Evolutionary conservation across 148 eudicot species (phyloP), one percentile per base, ranked within the genome.

Genomic region (Hydrangea macrophylla): DNA sequence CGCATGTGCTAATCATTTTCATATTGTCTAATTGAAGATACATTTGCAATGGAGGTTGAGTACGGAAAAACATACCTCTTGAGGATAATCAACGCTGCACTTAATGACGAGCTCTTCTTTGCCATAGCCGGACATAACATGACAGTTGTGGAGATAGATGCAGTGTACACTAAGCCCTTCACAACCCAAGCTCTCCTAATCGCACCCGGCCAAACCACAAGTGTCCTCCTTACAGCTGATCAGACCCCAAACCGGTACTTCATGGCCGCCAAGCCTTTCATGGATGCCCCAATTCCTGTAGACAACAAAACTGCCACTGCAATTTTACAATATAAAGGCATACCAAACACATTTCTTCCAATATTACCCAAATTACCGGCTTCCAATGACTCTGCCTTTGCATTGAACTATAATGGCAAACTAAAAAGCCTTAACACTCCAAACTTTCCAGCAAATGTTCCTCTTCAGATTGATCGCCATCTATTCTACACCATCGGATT

Each of bases 61-160:
- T 73, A 33, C 10, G 86, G 90, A 8, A 83, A 83, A 53, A 78
- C 80, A 2, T 85, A 85, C 71, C 81, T 85, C 2, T 58, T 85
- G 24, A 56, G 90, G 35, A 71, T 85, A 63, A 22, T 83, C 73
- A 85, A 85, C 50, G 86, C 86, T 65, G 86, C 89, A 55, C 89
- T 85, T 64, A 79, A 85, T 28, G 84, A 82, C 64, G 84, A 82
- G 75, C 86, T 82, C 60, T 85, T 85, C 67, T 85, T 85, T 8
- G 75, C 82, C 60, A 71, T 80, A 62, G 79, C 86, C 0, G 79
- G 82, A 18, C 89, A 85, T 67, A 80, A 45, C 64, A 69, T 85
- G 84, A 82, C 85, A 24, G 84, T 82, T 4, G 86, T 85, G 4
- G 89, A 85, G 66, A 77, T 82, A 2, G 89, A 85, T 36, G 89